A percentile compares a stretch with the other conserved stretches of the same genome.
Evolutionary conservation across 1,284 basidiomycete genomes (phyloP).

Genomic region (Malassezia brasiliensis): DNA sequence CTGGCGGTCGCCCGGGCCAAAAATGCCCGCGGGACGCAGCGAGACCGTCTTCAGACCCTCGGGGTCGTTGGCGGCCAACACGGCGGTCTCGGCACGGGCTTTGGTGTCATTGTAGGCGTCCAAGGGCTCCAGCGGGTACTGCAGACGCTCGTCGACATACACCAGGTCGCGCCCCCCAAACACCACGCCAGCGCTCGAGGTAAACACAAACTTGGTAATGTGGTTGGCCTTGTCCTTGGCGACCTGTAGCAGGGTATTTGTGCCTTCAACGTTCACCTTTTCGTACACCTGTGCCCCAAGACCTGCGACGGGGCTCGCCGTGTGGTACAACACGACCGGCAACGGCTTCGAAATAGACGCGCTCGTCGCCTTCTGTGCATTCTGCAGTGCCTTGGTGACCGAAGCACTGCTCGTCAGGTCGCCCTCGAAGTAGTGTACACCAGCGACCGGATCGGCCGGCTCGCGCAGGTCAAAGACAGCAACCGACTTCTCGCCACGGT

Average conservation of each 20-base stretch:
- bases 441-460: conserved; percentile 24
- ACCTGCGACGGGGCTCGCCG: conserved; percentile 72
- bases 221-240: conserved; percentile 53
- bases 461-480: conserved; percentile 36
- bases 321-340: conserved; percentile 64
- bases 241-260: conserved; percentile 71
- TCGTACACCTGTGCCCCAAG: conserved; percentile 65
- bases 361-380: conserved; percentile 3
- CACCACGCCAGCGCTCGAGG: conserved; percentile 83
- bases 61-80: conserved; percentile 74
- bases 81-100: conserved; percentile 63
- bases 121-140: conserved; percentile 64
- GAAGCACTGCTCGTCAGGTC: conserved; percentile 37
- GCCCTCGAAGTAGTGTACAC: conserved; percentile 36
- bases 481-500: conserved; percentile 42
- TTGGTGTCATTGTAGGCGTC: conserved; percentile 98
- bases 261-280: conserved; percentile 90
- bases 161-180: conserved; percentile 75
- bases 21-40: conserved; percentile 87
- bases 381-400: conserved; percentile 17
- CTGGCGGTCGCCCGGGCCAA: conserved; percentile 89
- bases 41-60: conserved; percentile 77
- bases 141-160: conserved; percentile 79
- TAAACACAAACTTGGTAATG: conserved; percentile 83
- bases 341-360: background rate